phyloP scores from a whole-genome alignment of 169 alveolate species.

The Cryptosporidium tyzzeri region DNA sequence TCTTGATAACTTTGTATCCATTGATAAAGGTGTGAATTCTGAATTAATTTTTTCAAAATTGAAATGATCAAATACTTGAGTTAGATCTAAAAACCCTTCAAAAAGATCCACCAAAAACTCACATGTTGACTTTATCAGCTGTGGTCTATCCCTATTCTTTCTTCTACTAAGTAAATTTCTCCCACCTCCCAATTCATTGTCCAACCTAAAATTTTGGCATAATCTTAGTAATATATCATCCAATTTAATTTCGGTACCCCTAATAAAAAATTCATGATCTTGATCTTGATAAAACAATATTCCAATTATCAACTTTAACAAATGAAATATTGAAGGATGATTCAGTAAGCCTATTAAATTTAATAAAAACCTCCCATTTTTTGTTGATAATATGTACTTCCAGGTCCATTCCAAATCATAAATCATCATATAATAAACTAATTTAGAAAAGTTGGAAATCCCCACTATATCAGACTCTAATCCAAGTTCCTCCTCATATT shows the following conservation, averaged over 20 bases:
- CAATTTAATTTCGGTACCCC: not conserved
- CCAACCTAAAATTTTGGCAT: not conserved
- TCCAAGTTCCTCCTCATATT: not conserved
- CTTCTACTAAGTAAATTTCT: not conserved
- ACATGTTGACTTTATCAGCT: not conserved
- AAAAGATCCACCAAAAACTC: constrained; percentile 5
- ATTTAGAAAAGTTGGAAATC: constrained; percentile 25
- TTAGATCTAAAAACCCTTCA: not conserved
- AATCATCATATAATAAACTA: constrained; percentile 29
- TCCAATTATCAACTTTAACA: constrained; percentile 29
- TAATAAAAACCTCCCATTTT: not conserved
- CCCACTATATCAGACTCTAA: not conserved
- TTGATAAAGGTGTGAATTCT: not conserved
- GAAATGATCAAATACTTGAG: not conserved
- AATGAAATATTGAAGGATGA: constrained; percentile 38
- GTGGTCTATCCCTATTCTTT: not conserved
- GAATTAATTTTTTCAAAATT: not conserved
- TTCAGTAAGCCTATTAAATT: not conserved
- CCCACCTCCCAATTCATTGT: not conserved
- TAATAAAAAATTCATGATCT: not conserved
- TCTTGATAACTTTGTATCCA: not conserved
- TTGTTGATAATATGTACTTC: constrained; percentile 11
- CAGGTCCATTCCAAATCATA: constrained; percentile 55
- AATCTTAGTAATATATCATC: not conserved
- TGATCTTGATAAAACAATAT: constrained; percentile 2